Percentiles rank a stretch among this genome's conserved stretches.
These are phyloP conservation scores for Septoria petroselini DNA, from an alignment of 2,329 filamentous ascomycete species.

Conservation along the genomic window DNA sequence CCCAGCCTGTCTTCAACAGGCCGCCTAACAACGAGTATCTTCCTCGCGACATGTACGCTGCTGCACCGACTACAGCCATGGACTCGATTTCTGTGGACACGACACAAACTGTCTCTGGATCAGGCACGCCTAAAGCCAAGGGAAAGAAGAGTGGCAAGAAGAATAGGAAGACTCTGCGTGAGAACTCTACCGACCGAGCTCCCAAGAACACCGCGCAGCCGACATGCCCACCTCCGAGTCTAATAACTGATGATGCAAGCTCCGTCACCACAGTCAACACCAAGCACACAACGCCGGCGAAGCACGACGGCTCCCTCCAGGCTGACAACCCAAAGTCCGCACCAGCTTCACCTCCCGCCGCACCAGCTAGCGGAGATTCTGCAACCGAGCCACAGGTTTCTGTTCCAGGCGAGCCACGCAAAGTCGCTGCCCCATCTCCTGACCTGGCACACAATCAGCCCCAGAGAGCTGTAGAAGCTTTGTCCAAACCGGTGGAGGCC, in stretches of 20 bases:
- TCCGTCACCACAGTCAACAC: slow-evolving; percentile 4
- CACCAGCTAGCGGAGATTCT: neutral
- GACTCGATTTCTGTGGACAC: slow-evolving; percentile 15
- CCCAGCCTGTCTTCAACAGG: neutral
- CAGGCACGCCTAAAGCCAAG: slow-evolving; percentile 25
- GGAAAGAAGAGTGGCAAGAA: slow-evolving; percentile 17
- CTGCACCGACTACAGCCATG: neutral
- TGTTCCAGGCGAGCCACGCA: too few relatives aligned
- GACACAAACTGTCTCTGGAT: slow-evolving; percentile 22
- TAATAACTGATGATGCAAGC: slow-evolving; percentile 7
- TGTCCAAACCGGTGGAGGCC: neutral
- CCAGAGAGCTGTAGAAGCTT: neutral
- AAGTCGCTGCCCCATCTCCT: neutral
- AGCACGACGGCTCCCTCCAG: slow-evolving; percentile 7
- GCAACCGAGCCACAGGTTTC: neutral
- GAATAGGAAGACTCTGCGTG: slow-evolving; percentile 19
- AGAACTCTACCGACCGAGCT: slow-evolving; percentile 4
- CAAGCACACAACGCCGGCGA: slow-evolving; percentile 3
- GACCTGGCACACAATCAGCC: slow-evolving; percentile 7
- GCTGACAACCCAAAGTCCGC: neutral
- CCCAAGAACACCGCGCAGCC: slow-evolving; percentile 12
- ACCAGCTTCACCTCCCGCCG: neutral
- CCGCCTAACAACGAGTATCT: neutral
- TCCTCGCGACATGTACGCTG: too few relatives aligned
- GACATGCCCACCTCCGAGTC: neutral